phyloP scores from a whole-genome alignment of 352 stramenopile species.

The Phytophthora megakarya region DNA sequence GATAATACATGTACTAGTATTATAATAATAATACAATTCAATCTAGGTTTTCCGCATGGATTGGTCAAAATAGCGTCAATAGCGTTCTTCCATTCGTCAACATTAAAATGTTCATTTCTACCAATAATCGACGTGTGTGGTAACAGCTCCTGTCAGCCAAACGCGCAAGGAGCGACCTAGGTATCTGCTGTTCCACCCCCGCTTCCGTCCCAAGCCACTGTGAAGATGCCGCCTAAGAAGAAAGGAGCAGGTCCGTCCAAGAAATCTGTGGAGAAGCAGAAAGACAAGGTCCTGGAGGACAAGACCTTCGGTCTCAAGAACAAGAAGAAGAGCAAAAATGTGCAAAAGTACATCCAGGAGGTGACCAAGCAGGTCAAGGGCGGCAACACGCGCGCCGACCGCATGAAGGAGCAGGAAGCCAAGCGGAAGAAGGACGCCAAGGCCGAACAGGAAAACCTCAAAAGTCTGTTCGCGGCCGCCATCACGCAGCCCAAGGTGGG shows the following conservation, averaged over 20 bases:
- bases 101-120: constrained; percentile 12
- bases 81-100: constrained; percentile 1
- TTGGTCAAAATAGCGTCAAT: constrained; percentile 10
- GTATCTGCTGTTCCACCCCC: constrained; percentile 18
- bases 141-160: constrained; percentile 34
- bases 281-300: constrained; percentile 96
- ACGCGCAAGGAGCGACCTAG: constrained; percentile 9
- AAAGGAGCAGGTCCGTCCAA: constrained; percentile 60
- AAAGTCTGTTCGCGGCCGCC: constrained; percentile 81
- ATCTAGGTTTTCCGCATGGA: not conserved
- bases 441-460: constrained; percentile 85
- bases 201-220: not conserved
- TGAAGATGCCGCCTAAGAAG: constrained; percentile 84
- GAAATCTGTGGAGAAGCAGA: constrained; percentile 91
- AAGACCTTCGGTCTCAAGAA: constrained; percentile 99
- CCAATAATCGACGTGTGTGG: constrained; percentile 16
- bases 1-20: no score
- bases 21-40: not conserved
- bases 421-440: constrained; percentile 85
- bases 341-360: constrained; percentile 93
- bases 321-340: constrained; percentile 99
- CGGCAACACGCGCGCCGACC: constrained; percentile 73
- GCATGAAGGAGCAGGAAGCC: constrained; percentile 74
- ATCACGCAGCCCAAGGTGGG: constrained; percentile 88
- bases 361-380: constrained; percentile 91